These are phyloP conservation scores for Pneumocystis canis DNA, from an alignment of 1,139 yeast genomes.

Conservation along the genomic window DNA sequence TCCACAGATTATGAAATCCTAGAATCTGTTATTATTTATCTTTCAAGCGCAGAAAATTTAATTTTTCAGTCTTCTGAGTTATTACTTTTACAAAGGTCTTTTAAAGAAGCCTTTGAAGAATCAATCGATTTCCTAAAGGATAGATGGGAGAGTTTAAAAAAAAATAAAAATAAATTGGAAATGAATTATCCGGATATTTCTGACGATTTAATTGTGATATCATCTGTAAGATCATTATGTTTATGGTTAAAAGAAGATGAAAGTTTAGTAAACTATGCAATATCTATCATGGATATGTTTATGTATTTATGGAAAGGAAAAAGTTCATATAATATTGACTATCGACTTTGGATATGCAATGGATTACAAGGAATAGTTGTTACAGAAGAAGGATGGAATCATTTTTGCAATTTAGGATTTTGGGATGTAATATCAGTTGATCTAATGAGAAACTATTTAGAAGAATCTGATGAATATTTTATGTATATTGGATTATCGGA, in stretches of 20 bases:
- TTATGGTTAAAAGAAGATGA: conserved; percentile 9
- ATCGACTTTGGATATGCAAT: conserved; percentile 6
- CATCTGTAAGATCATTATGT: conserved; percentile 6
- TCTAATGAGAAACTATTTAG: neutral
- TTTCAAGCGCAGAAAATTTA: conserved; percentile 3
- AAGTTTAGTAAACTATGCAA: conserved; percentile 4
- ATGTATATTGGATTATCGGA: neutral
- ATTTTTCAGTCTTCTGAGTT: conserved; percentile 2
- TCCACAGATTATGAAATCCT: conserved; percentile 5
- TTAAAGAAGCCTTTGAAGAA: conserved; percentile 5
- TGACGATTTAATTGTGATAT: conserved; percentile 1
- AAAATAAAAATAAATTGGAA: neutral
- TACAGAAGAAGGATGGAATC: conserved; percentile 5
- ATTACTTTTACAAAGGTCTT: conserved; percentile 4
- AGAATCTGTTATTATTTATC: conserved; percentile 4
- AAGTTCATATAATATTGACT: neutral
- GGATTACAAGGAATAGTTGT: conserved; percentile 4
- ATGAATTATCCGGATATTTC: neutral
- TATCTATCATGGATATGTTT: conserved; percentile 9
- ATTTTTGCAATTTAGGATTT: conserved; percentile 1
- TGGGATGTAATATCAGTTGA: conserved; percentile 1
- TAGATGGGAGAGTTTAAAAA: conserved; percentile 7
- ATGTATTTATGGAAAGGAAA: conserved; percentile 2
- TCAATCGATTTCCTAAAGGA: conserved; percentile 10
- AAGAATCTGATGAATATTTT: neutral